These are phyloP conservation scores for Dioscorea alata DNA, from an alignment of 106 monocot genomes.

Conservation along the genomic window DNA sequence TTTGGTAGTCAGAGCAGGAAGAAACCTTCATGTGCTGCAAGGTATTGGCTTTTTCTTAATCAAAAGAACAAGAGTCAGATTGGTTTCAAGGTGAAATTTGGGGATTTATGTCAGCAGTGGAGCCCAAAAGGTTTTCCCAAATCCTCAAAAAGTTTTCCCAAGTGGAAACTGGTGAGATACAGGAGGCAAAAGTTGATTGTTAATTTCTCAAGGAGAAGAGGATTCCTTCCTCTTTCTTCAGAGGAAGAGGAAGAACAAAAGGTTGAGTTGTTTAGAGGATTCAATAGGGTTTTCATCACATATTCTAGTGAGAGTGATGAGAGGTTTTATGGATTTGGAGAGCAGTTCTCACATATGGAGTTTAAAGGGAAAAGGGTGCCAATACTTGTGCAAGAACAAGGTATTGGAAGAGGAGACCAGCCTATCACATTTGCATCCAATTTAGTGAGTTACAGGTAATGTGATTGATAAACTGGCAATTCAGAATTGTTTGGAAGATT, in stretches of 20 bases:
- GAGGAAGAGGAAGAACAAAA: conserved; percentile 20
- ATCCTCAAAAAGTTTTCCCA: conserved; percentile 1
- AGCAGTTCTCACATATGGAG: conserved; percentile 79
- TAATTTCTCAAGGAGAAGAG: conserved; percentile 16
- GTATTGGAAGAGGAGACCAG: conserved; percentile 94
- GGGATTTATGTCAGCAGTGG: conserved; percentile 20
- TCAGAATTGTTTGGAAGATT: not conserved
- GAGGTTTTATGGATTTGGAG: conserved; percentile 83
- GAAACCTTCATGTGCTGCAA: conserved; percentile 25
- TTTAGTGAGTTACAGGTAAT: conserved; percentile 75
- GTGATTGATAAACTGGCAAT: not conserved
- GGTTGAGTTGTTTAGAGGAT: conserved; percentile 2
- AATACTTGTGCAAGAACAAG: conserved; percentile 86
- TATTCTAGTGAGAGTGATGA: conserved; percentile 60
- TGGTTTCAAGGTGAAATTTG: conserved; percentile 48
- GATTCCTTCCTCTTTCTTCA: conserved; percentile 13
- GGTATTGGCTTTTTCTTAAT: conserved; percentile 52
- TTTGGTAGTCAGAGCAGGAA: not conserved
- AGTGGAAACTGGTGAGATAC: conserved; percentile 18
- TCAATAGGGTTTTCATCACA: conserved; percentile 61
- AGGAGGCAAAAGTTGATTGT: not conserved
- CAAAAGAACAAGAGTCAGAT: conserved; percentile 49
- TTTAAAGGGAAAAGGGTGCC: conserved; percentile 80
- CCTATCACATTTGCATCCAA: conserved; percentile 84
- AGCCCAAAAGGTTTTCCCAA: not conserved